Base-by-base conservation (phyloP, 352 stramenopile genomes). In the Pythium rhizo-oryzae region DNA sequence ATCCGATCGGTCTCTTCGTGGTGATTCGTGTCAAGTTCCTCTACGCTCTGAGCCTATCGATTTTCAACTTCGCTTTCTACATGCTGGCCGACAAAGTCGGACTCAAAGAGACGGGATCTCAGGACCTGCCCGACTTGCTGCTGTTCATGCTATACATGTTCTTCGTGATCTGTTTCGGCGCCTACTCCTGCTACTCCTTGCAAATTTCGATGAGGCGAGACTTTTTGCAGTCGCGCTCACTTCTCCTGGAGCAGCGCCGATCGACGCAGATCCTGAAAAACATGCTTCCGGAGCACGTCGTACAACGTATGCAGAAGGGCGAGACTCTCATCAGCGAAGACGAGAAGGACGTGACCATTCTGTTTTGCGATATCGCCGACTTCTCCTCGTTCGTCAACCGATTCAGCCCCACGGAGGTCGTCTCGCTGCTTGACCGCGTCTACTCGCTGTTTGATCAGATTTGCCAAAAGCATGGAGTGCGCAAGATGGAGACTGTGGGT, bases 401-500 rank as follows among this genome's bases (percentile, higher is more conserved):
- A 3, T 94, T 94, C 41, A 79, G 74, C 33, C 88, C 85, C 4
- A 91, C 81, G 0, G 82, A 94, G 35, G 81, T 96, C 2, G 85
- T 96, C 0, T 91, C 87, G 60, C 71, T 98, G 16, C 77, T 98
- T 13, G 90, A 97, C 72, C 81, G 91, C 19, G 85, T 98, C n/a
- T 98, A 97, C 71, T 95, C 87, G 5, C 77, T 94, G 1, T 98
- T 98, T 56, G 92, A 98, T 62, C 82, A 91, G 30, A 93, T 98
- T 54, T 96, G 88, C 44, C 72, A 89, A 41, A 96, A 98, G 64
- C 89, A 98, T 60, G 85, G 89, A 13, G 87, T 98, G 0, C 88
- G 92, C 8, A 98, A 98, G 72, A 95, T 98, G 77, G 91, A 98
- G 65, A 98, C 89, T 0, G 94, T 98, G 7, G 92, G 93, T 5